Percentiles rank a stretch among this genome's conserved stretches.
phyloP scores from a whole-genome alignment of 768 basidiomycete species.

The Scleroderma citrinum region DNA sequence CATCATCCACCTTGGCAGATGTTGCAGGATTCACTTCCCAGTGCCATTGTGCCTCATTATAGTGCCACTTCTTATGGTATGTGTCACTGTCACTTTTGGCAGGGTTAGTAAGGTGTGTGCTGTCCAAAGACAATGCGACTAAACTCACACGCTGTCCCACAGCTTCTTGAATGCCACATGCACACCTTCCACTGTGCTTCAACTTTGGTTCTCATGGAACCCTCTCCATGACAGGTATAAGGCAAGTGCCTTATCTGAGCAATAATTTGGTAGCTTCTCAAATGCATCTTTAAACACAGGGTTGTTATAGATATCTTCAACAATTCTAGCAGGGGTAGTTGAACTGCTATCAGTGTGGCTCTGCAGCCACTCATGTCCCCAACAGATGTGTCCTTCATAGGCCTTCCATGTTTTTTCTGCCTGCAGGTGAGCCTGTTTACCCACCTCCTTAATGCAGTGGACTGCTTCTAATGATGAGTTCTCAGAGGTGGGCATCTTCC shows the following conservation, averaged over 20 bases:
- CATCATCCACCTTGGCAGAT: conserved; percentile 13
- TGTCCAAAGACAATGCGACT: no score
- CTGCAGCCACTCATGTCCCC: background rate
- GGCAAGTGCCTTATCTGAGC: background rate
- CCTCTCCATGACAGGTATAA: conserved; percentile 1
- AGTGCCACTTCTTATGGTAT: conserved; percentile 11
- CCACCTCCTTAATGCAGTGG: background rate
- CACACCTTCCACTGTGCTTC: background rate
- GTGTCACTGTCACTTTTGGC: background rate
- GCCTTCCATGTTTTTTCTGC: background rate
- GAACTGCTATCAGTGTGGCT: background rate
- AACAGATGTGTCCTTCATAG: background rate
- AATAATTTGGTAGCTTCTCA: background rate
- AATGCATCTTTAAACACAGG: background rate
- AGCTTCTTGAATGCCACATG: background rate
- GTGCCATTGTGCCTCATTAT: conserved; percentile 13
- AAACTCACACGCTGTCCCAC: background rate
- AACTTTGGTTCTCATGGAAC: background rate
- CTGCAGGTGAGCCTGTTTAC: background rate
- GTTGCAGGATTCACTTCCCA: conserved; percentile 28
- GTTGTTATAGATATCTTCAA: background rate
- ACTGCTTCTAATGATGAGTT: background rate
- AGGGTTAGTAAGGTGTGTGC: no score
- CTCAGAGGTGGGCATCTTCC: no score
- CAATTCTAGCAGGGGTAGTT: background rate